Conservation (phyloP, 2,329 filamentous ascomycete species). For the Calonectria naviculata region DNA sequence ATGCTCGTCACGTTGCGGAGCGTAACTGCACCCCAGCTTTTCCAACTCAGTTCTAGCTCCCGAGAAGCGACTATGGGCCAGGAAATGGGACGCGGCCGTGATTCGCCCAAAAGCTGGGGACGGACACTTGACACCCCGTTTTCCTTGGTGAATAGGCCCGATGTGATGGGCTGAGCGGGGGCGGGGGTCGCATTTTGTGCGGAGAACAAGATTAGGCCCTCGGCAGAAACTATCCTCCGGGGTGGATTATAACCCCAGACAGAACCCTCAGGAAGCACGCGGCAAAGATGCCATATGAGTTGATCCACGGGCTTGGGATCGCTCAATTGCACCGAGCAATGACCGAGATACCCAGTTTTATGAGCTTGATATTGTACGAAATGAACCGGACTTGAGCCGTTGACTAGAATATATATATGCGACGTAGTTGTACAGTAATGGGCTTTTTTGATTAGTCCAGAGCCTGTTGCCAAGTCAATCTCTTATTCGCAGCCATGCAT, state of each 20-base stretch:
- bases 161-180: conserved; percentile 22
- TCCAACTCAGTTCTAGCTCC: conserved; percentile 16
- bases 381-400: not conserved
- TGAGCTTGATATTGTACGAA: not conserved
- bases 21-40: not conserved
- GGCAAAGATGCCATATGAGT: not conserved
- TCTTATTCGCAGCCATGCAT: not conserved
- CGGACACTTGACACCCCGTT: not conserved
- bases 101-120: not conserved
- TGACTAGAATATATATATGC: not conserved
- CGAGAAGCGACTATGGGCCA: not conserved
- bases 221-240: not conserved
- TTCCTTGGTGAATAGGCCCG: conserved; percentile 12
- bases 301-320: not conserved
- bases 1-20: not conserved
- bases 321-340: conserved; percentile 9
- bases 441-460: not conserved
- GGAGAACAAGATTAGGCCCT: conserved; percentile 16
- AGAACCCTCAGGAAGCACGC: not conserved
- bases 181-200: conserved; percentile 15
- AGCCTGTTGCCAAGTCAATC: not conserved
- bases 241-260: not conserved
- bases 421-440: not conserved
- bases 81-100: not conserved
- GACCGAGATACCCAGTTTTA: conserved; percentile 6